Evolutionary conservation across 129 eudicot genomes (phyloP), one percentile per base, ranked within the genome.

Genomic region (Centaurea solstitialis): DNA sequence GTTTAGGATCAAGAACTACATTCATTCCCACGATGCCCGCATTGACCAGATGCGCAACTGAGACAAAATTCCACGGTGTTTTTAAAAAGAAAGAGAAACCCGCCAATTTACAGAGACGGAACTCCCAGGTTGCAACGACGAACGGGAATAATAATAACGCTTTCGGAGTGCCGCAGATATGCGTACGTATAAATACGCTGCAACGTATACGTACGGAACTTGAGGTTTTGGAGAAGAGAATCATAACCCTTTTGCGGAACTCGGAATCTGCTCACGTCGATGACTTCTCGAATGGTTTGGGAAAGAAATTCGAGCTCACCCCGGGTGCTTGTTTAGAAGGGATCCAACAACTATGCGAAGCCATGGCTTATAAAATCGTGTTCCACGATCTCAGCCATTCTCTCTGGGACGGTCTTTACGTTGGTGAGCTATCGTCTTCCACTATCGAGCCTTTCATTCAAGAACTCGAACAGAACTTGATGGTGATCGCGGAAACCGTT

Each of bases 21-120:
- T 93, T 79, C 73, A 80, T 93, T 30, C 99, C 99, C 37, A 87
- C 93, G 9, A 93, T 96, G 97, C 99, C 98, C 1, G 98, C 98
- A 71, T 76, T 96, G 82, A 96, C 99, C 37, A 73, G 99, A 83
- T 96, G 99, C 75, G 81, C 93, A 21, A 80, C 85, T 0, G 93
- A 77, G 35, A 71, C 94, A 50, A 92, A 91, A 37, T 91, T 93
- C 74, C 91, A 89, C 30, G 89, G 92, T 38, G 95, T 88, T 9
- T 93, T 86, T 75, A 96, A 96, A 84, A 93, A 96, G 88, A 93
- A 96, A 86, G 97, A 96, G 18, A 96, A 96, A 80, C 47, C 97
- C 0, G 30, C 84, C 35, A 86, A 70, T 67, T 62, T 92, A 22
- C 97, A 93, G 66, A 91, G 79, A 75, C 87, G 84, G 81, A 91